phyloP scores from a whole-genome alignment of 441 rosid species.

The Gossypium lobatum region DNA sequence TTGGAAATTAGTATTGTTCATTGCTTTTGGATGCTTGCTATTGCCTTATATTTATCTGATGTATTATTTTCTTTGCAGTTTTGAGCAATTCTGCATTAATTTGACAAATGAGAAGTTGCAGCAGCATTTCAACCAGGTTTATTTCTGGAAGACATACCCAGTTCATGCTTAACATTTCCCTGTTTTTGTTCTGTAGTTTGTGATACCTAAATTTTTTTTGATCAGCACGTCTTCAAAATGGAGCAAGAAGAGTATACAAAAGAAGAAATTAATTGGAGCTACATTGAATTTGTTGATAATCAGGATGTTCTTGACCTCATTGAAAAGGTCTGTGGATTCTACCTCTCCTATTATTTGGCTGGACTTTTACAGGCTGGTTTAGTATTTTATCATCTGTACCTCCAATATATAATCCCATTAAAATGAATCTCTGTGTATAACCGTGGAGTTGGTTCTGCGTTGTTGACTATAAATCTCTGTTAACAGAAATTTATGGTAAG shows the following conservation, averaged over 20 bases:
- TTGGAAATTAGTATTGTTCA: not conserved
- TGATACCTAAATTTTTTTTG: slow-evolving; percentile 13
- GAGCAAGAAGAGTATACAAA: slow-evolving; percentile 98
- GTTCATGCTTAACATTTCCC: slow-evolving; percentile 12
- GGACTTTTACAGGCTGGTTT: not conserved
- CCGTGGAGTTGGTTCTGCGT: not conserved
- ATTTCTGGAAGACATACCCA: slow-evolving; percentile 8
- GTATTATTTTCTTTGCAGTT: slow-evolving; percentile 38
- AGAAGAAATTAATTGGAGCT: slow-evolving; percentile 97
- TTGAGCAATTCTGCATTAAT: slow-evolving; percentile 98
- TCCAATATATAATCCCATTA: not conserved
- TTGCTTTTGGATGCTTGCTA: slow-evolving; percentile 10
- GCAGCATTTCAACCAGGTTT: slow-evolving; percentile 97
- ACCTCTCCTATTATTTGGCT: not conserved
- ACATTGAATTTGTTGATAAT: slow-evolving; percentile 93
- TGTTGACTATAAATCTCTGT: not conserved
- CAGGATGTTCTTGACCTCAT: slow-evolving; percentile 90
- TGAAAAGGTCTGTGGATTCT: slow-evolving; percentile 62
- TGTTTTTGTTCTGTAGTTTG: slow-evolving; percentile 11
- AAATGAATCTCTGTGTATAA: not conserved
- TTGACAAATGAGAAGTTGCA: slow-evolving; percentile 98
- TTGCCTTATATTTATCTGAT: slow-evolving; percentile 19
- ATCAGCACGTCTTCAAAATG: slow-evolving; percentile 98
- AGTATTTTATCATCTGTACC: not conserved
- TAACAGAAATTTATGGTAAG: not conserved